Conservation (phyloP, 768 basidiomycete species). For the Ramaria rubella region DNA sequence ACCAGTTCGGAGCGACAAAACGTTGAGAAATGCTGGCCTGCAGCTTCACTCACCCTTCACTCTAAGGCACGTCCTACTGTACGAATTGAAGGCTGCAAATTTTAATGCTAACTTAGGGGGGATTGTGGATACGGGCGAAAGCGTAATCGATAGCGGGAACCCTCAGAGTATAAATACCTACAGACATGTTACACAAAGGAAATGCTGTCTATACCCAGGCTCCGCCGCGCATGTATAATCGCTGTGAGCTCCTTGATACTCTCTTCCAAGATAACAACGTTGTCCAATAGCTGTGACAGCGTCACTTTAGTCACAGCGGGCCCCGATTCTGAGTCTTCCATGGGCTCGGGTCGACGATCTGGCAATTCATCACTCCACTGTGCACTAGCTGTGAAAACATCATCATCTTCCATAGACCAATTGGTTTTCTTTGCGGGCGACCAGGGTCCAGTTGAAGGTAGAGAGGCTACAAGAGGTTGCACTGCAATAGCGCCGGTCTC, state of each 20-base stretch:
- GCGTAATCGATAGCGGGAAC: neutral
- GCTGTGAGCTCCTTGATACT: conserved; percentile 89
- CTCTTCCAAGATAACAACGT: conserved; percentile 92
- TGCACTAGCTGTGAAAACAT: conserved; percentile 52
- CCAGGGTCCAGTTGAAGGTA: conserved; percentile 60
- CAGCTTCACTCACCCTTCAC: conserved; percentile 15
- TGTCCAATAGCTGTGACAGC: conserved; percentile 81
- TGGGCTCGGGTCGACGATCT: conserved; percentile 10
- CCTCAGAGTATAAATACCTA: neutral
- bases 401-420: conserved; percentile 61
- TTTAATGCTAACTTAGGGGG: conserved; percentile 10
- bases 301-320: conserved; percentile 45
- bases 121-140: conserved; percentile 14
- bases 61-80: conserved; percentile 12
- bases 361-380: conserved; percentile 39
- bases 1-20: conserved; percentile 8
- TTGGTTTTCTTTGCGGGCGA: conserved; percentile 42
- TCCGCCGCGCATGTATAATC: conserved; percentile 75
- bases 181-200: conserved; percentile 51
- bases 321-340: conserved; percentile 21
- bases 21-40: conserved; percentile 17
- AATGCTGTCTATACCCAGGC: conserved; percentile 77
- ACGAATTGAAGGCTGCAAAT: neutral
- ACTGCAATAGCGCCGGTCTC: conserved; percentile 65
- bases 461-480: conserved; percentile 59